Conservation (phyloP, 768 basidiomycete genomes). For the Tricholoma terreum region DNA sequence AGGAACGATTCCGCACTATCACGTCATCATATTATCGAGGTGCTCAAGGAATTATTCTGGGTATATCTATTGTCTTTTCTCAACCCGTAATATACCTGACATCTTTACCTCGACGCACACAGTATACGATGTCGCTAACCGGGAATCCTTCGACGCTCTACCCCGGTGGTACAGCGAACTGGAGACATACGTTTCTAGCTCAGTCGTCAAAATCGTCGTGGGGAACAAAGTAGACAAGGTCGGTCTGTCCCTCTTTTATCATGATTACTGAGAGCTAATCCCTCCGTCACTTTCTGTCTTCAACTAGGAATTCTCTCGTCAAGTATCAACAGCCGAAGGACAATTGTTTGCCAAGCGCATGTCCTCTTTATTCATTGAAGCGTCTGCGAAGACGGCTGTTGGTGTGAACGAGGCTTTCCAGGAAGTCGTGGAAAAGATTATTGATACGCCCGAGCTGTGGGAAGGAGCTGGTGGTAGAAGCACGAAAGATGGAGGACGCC, state of each 20-base stretch:
- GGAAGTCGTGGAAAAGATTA: constrained; percentile 76
- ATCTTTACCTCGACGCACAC: neutral
- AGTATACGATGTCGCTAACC: constrained; percentile 96
- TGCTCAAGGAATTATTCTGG: constrained; percentile 79
- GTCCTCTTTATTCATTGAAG: constrained; percentile 85
- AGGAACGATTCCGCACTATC: constrained; percentile 94
- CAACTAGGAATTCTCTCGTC: constrained; percentile 80
- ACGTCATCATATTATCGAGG: constrained; percentile 94
- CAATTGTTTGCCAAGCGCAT: constrained; percentile 77
- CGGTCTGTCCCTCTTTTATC: constrained; percentile 1
- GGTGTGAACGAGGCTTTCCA: constrained; percentile 73
- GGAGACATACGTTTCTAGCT: constrained; percentile 84
- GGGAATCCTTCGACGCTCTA: constrained; percentile 92
- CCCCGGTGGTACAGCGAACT: constrained; percentile 91
- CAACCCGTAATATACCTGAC: neutral
- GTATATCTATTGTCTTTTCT: constrained; percentile 30
- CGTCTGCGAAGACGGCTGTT: constrained; percentile 87
- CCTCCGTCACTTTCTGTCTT: neutral
- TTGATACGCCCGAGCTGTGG: constrained; percentile 85
- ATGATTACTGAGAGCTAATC: neutral
- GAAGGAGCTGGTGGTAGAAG: constrained; percentile 29
- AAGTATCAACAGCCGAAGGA: constrained; percentile 79
- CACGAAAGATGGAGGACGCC: constrained; percentile 10
- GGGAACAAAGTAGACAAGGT: constrained; percentile 95
- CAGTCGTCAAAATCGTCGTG: constrained; percentile 92